phyloP scores from a whole-genome alignment of 495 filamentous ascomycete species.

The Aspergillus saccharolyticus region DNA sequence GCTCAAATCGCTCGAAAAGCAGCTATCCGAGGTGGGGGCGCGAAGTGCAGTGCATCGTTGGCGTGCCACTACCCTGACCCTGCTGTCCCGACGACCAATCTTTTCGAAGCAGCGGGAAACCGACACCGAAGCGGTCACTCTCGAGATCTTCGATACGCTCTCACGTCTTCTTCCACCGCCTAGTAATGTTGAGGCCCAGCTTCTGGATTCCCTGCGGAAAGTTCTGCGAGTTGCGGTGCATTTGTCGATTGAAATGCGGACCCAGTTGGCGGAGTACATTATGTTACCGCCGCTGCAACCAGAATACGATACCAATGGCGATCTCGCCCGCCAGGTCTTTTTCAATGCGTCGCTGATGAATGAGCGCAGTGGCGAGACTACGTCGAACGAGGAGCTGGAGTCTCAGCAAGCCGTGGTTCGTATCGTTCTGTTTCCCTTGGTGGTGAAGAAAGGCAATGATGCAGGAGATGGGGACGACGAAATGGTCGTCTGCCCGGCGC shows the following conservation, averaged over 20 bases:
- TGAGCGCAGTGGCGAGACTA: constrained; percentile 68
- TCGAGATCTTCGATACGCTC: constrained; percentile 76
- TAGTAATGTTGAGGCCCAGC: constrained; percentile 62
- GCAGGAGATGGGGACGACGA: constrained; percentile 78
- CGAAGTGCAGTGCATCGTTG: constrained; percentile 83
- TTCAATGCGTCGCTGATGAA: constrained; percentile 94
- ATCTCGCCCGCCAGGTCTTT: constrained; percentile 70
- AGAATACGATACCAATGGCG: constrained; percentile 89
- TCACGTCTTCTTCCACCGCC: constrained; percentile 80
- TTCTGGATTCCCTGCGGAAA: constrained; percentile 74
- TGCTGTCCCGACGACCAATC: constrained; percentile 69
- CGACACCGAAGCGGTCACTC: constrained; percentile 85
- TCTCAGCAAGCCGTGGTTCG: constrained; percentile 69
- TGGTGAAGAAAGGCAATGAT: constrained; percentile 92
- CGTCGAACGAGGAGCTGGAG: constrained; percentile 73
- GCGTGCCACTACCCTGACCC: constrained; percentile 87
- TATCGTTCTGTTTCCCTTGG: constrained; percentile 87
- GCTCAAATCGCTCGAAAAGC: constrained; percentile 88
- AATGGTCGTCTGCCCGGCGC: constrained; percentile 87
- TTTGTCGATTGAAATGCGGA: constrained; percentile 93
- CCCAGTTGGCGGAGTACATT: constrained; percentile 89
- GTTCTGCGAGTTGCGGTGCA: constrained; percentile 79
- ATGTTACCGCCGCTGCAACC: constrained; percentile 96
- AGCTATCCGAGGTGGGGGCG: constrained; percentile 79
- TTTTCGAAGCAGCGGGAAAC: constrained; percentile 71